phyloP scores from a whole-genome alignment of 495 filamentous ascomycete species.

The Poronia punctata region DNA sequence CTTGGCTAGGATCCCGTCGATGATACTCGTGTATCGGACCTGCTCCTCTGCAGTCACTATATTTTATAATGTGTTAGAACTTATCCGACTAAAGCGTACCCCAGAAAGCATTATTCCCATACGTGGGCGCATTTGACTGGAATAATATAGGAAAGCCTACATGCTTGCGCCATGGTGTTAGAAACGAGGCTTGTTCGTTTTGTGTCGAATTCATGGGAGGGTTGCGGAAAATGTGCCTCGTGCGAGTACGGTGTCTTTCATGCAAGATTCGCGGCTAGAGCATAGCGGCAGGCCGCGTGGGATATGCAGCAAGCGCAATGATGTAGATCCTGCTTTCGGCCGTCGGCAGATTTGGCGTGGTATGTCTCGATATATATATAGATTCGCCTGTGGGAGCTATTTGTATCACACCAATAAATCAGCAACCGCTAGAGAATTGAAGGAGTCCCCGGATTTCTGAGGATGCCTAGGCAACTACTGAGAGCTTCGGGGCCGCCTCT shows the following conservation, averaged over 20 bases:
- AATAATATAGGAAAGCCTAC: slow-evolving; percentile 1
- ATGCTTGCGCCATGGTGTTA: slow-evolving; percentile 10
- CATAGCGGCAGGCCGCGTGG: slow-evolving; percentile 16
- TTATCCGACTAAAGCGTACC: too few species aligned
- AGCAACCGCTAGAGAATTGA: too few species aligned
- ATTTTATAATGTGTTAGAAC: slow-evolving; percentile 6
- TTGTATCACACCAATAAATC: too few species aligned
- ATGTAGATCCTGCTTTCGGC: too few species aligned
- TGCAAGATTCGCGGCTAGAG: slow-evolving; percentile 12
- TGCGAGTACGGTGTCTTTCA: slow-evolving; percentile 1
- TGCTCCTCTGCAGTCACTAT: slow-evolving; percentile 62
- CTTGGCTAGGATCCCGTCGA: slow-evolving; percentile 78
- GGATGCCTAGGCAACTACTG: too few species aligned
- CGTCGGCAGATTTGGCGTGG: too few species aligned
- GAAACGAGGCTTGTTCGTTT: neutral
- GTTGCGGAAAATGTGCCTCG: neutral
- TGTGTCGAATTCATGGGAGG: slow-evolving; percentile 8
- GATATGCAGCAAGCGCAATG: too few species aligned
- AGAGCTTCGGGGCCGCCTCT: too few species aligned
- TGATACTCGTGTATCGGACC: slow-evolving; percentile 70
- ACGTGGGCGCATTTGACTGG: neutral
- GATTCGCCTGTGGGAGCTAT: too few species aligned
- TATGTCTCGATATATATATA: too few species aligned
- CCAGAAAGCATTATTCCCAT: neutral
- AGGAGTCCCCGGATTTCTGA: too few species aligned